Evolutionary conservation across 768 basidiomycete species (phyloP), one percentile per base, ranked within the genome.

Genomic region (Nevesoporus exiguus): DNA sequence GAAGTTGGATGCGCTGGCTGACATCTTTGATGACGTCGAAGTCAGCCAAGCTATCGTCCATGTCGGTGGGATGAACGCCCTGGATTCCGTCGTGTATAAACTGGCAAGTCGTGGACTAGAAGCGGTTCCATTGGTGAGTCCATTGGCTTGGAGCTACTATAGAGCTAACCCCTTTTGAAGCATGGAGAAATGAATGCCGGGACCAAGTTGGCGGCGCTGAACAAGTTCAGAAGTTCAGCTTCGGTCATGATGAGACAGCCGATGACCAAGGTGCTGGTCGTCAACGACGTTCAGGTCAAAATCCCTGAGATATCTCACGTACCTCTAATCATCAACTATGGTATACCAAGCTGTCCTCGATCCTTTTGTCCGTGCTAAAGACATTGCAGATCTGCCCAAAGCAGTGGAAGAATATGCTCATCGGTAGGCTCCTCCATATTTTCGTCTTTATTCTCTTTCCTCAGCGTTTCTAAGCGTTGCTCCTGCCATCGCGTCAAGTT

Each of bases 361-460:
- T 37, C 27, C 14, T 17, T 5, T 46, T 30, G 33, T 58, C 22
- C n/a, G 27, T 17, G 42, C 57, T 69, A 17, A 60, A 24, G 40
- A 51, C 49, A 34, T 50, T 37, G 19, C 19, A 91, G 93, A 96
- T 77, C 73, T 95, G 55, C 93, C 92, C 45, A 92, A 92, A 73
- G 93, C 88, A 44, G 96, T 98, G 34, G 96, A 98, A 76, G 95
- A 96, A 71, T 99, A 99, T 69, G 90, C 94, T 24, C 93, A 93
- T 66, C 88, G 96, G 91, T 93, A 56, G 27, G 77, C 36, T 6
- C 13, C 36, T n/a, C 33, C 30, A 1, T 17, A 17, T 48, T 24
- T 7, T 44, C 27, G 10, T 50, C 17, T 41, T 33, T 29, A 22
- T 15, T 49, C 34, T 36, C 52, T 63, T 21, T 64, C 49, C 46